Evolutionary conservation across 2,329 filamentous ascomycete species (phyloP).

Genomic region (Coniochaeta sp.): DNA sequence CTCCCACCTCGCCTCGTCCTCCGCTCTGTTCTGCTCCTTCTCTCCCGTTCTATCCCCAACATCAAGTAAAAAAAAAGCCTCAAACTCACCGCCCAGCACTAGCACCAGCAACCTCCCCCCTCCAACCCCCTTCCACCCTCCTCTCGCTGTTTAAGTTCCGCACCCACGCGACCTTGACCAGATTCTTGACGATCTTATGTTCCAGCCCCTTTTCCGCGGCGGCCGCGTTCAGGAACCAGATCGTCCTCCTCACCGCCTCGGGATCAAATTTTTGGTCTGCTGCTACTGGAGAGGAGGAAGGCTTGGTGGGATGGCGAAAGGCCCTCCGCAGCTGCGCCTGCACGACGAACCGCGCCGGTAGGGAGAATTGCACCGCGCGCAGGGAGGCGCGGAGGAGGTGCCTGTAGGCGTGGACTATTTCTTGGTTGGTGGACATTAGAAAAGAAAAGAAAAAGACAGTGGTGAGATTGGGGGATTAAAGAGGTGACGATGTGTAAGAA

Average conservation of each 20-base stretch:
- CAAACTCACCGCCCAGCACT: too few species aligned
- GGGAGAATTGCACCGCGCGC: constrained; percentile 65
- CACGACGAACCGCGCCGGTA: constrained; percentile 57
- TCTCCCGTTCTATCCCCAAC: too few species aligned
- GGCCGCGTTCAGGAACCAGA: constrained; percentile 64
- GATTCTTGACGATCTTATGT: constrained; percentile 64
- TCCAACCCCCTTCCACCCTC: too few species aligned
- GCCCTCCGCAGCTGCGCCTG: constrained; percentile 52
- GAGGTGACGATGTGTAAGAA: too few species aligned
- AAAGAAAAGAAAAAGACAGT: too few species aligned
- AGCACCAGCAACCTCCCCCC: too few species aligned
- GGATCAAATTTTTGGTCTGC: constrained; percentile 35
- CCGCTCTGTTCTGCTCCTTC: too few species aligned
- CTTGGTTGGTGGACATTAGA: constrained; percentile 24
- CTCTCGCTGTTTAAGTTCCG: too few species aligned
- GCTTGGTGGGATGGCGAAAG: too few species aligned
- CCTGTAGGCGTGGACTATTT: constrained; percentile 61
- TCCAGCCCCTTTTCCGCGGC: constrained; percentile 58
- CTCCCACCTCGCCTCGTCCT: constrained; percentile 11
- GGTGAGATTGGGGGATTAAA: too few species aligned
- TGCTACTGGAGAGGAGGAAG: too few species aligned
- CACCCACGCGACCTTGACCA: constrained; percentile 45
- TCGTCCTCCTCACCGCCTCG: constrained; percentile 53
- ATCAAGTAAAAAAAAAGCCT: too few species aligned
- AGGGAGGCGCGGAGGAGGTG: constrained; percentile 59